Evolutionary conservation across 139 green algal species (phyloP).

Genomic region (Diplosphaera chodatii): DNA sequence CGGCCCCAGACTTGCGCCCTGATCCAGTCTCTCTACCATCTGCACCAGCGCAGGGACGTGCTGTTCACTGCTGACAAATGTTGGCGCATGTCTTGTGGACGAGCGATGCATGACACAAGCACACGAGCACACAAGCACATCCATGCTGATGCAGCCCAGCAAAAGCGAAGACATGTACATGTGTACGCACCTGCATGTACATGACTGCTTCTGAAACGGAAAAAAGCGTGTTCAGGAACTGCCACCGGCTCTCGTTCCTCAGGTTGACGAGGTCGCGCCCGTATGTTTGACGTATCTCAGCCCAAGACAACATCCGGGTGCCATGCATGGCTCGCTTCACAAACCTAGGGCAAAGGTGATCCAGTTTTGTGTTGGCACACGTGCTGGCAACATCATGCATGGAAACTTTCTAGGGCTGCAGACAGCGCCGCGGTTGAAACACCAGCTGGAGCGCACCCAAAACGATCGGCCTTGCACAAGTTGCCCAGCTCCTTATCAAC

Average conservation of each 20-base stretch:
- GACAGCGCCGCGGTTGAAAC: too few species aligned
- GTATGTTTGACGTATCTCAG: slow-evolving; percentile 70
- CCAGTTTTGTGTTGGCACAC: too few species aligned
- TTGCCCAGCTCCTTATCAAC: slow-evolving; percentile 57
- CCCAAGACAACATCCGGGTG: slow-evolving; percentile 76
- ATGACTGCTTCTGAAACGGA: slow-evolving; percentile 84
- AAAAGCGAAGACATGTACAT: too few species aligned
- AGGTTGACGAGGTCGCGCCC: slow-evolving; percentile 87
- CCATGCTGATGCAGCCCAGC: too few species aligned
- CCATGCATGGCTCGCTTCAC: slow-evolving; percentile 93
- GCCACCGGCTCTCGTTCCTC: slow-evolving; percentile 71
- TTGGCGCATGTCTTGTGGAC: too few species aligned
- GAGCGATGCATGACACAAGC: too few species aligned
- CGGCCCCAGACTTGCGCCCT: slow-evolving; percentile 46
- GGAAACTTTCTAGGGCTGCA: too few species aligned
- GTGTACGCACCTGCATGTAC: slow-evolving; percentile 82
- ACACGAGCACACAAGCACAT: too few species aligned
- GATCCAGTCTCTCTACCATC: slow-evolving; percentile 87
- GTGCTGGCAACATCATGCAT: too few species aligned
- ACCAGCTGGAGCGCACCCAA: too few species aligned
- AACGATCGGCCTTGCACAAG: slow-evolving; percentile 57
- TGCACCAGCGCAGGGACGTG: slow-evolving; percentile 36
- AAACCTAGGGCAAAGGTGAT: slow-evolving; percentile 38
- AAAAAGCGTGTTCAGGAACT: slow-evolving; percentile 97
- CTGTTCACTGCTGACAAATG: too few species aligned